These are phyloP conservation scores for Trapa incisa DNA, from an alignment of 345 rosid genomes.

Conservation along the genomic window DNA sequence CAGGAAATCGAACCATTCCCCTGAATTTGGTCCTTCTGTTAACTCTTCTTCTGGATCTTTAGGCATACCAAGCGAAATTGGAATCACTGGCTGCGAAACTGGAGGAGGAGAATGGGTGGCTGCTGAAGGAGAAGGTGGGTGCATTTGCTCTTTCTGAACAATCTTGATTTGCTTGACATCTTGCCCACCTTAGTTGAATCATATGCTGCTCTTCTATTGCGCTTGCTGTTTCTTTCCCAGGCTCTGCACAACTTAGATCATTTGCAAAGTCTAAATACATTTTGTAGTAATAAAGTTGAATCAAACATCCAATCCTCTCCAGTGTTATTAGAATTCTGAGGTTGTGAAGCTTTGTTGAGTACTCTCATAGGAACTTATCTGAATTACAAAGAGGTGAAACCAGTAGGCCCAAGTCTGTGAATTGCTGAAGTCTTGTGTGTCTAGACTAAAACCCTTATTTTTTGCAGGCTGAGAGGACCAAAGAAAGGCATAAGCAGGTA, in stretches of 20 bases:
- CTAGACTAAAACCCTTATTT: constrained; percentile 1
- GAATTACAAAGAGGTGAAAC: not conserved
- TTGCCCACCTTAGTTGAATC: not conserved
- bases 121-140: constrained; percentile 58
- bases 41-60: constrained; percentile 3
- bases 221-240: not conserved
- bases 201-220: not conserved
- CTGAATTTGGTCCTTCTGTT: constrained; percentile 1
- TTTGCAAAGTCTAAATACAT: not conserved
- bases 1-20: not conserved
- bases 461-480: constrained; percentile 54
- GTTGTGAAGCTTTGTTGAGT: not conserved
- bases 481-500: constrained; percentile 62
- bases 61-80: constrained; percentile 87
- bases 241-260: not conserved
- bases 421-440: not conserved
- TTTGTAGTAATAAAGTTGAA: not conserved
- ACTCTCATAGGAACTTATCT: not conserved
- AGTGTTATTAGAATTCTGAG: not conserved
- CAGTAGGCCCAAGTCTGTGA: not conserved
- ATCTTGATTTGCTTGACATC: not conserved
- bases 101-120: constrained; percentile 64
- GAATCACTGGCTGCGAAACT: constrained; percentile 62
- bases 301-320: not conserved
- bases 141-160: constrained; percentile 1